Base-by-base conservation (phyloP, 164 flowering plant genomes). In the Magnolia officinalis region DNA sequence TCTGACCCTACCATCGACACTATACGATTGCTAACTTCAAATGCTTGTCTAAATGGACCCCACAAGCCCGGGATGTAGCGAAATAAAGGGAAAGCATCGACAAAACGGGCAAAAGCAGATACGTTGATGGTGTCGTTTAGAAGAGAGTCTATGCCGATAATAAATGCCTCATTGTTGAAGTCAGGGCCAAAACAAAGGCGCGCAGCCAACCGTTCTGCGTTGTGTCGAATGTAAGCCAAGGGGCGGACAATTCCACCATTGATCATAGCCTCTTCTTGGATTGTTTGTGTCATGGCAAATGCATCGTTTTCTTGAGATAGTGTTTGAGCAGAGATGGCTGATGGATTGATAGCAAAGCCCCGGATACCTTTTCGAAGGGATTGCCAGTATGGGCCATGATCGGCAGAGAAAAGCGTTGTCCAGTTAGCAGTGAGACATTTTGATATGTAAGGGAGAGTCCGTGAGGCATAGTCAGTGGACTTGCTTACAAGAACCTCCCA, bases 401-500 rank as follows among this genome's bases (percentile, higher is more conserved):
- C 45, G 6, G 45, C 0, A 1, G 45, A 37, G 45, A 37, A 37
- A 37, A 37, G 45, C 6, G 45, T 37, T 18, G 26, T 20, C 29
- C 65, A 31, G 26, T 24, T 20, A 0, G 68, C 76, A 9, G 26
- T 63, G 55, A 63, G 1, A 18, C 4, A 8, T 37, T 31, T 18
- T 1, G n/a, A 6, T n/a, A 10, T 21, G 14, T 6, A 11, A 2
- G 76, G 55, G 26, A 74, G 23, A 4, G 16, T 37, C 6, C 76
- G 76, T 21, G 52, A 19, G 2, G 76, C 76, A 23, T 63, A 74
- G 19, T 74, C 69, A 8, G 52, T 8, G n/a, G 76, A 63, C 29
- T 64, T 74, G 70, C 2, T 37, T 6, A 74, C 76, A 2, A 74
- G 76, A 20, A 74, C 76, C 69, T 74, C 76, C 76, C 76, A 74